Base-by-base conservation (phyloP, 768 basidiomycete genomes). In the Macrocybe gigantea region DNA sequence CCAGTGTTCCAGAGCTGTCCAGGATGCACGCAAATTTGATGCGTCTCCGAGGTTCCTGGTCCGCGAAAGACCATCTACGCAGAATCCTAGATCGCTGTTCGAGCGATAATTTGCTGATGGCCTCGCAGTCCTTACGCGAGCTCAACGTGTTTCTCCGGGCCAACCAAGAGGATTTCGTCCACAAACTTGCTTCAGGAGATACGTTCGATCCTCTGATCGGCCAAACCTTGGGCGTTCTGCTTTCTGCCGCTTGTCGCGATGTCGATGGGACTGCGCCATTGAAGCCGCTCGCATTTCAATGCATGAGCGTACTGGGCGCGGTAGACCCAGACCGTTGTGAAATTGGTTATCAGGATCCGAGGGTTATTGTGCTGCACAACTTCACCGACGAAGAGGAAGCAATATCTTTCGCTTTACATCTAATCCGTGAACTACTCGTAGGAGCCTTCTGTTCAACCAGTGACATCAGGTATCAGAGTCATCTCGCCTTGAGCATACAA, bases 241-340 rank as follows among this genome's bases (percentile, higher is more conserved):
- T 94, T 45, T 62, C 73, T 11, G 81, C 84, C 0, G 85, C 87
- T 0, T 80, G 80, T 45, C 79, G 90, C 7, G 93, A 95, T 53
- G 84, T 83, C 1, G 90, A 94, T 41, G 80, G 77, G 5, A 74
- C 75, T 5, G 86, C 93, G 39, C 58, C 72, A 1, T 58, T 93
- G 7, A 82, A 83, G 12, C 67, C 80, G 38, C 64, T 88, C 13
- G 86, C 92, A 1, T 93, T 85, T 59, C 90, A 96, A 59, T 96
- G 91, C 60, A 81, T 98, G 47, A 93, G 94, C 1, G 78, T 90
- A 14, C 67, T 98, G 9, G 96, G 96, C 5, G 96, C 96, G 2
- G 76, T 94, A 12, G 96, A 99, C 64, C 95, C 95, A 0, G 95
- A 98, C 69, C 78, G 96, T 42, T 87, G 88, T 57, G 85, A 90